Percentiles rank a stretch among this genome's conserved stretches.
These are phyloP conservation scores for Moesziomyces sp. DNA, from an alignment of 1,284 basidiomycete genomes.

Conservation along the genomic window DNA sequence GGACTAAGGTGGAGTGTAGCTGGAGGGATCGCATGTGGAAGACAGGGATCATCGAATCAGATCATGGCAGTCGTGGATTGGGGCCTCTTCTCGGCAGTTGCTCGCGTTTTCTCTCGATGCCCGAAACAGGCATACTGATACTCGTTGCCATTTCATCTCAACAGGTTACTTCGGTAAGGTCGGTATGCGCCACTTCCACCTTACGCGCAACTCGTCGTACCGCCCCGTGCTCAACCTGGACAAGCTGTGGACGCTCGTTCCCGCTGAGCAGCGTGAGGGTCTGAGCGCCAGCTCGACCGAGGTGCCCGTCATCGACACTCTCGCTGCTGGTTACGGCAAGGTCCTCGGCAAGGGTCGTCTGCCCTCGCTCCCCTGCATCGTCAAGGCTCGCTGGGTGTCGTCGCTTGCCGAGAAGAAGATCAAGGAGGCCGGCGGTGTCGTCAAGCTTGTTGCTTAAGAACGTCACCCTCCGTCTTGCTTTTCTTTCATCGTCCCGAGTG, in stretches of 20 bases:
- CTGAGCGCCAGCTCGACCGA: conserved; percentile 58
- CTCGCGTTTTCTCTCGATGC: too few species aligned
- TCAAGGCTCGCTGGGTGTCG: conserved; percentile 68
- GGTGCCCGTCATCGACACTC: conserved; percentile 67
- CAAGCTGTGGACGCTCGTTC: conserved; percentile 68
- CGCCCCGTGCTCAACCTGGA: conserved; percentile 87
- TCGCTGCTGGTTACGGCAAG: conserved; percentile 67
- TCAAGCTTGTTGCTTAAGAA: conserved; percentile 60
- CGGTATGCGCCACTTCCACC: conserved; percentile 96
- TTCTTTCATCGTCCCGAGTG: background rate
- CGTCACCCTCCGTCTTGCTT: background rate
- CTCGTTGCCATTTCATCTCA: conserved; percentile 10
- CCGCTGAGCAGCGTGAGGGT: conserved; percentile 64
- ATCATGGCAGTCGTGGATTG: too few species aligned
- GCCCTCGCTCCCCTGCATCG: conserved; percentile 64
- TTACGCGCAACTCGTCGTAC: conserved; percentile 90
- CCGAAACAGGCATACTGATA: conserved; percentile 9
- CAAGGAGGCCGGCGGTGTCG: conserved; percentile 67
- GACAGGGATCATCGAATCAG: too few species aligned
- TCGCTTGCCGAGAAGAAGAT: conserved; percentile 68
- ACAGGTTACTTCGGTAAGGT: conserved; percentile 95
- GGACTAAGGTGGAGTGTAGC: too few species aligned
- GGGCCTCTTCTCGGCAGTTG: too few species aligned
- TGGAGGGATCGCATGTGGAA: too few species aligned
- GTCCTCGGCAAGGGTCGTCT: conserved; percentile 67